phyloP scores from a whole-genome alignment of 2,329 filamentous ascomycete species.

The Ramularia endophylla region DNA sequence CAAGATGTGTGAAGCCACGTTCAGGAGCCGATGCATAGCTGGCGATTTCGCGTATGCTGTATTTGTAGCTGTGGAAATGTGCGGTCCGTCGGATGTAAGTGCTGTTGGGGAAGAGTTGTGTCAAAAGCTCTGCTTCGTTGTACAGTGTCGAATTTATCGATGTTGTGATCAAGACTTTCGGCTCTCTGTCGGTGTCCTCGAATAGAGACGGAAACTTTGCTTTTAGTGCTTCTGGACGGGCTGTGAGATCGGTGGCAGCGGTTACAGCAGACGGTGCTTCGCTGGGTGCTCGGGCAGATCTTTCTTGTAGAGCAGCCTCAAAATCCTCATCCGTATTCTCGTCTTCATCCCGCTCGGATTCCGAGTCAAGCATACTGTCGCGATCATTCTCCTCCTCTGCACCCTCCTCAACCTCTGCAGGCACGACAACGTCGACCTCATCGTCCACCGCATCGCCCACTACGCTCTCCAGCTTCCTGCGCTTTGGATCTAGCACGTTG shows the following conservation, averaged over 20 bases:
- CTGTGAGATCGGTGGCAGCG: slow-evolving; percentile 52
- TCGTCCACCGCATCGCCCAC: slow-evolving; percentile 23
- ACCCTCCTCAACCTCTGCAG: slow-evolving; percentile 15
- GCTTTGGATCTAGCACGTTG: slow-evolving; percentile 42
- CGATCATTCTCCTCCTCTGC: slow-evolving; percentile 44
- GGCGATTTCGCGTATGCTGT: slow-evolving; percentile 84
- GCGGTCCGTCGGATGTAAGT: slow-evolving; percentile 78
- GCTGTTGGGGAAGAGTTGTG: slow-evolving; percentile 72
- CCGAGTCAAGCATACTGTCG: slow-evolving; percentile 71
- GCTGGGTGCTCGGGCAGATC: slow-evolving; percentile 27
- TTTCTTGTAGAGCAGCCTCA: slow-evolving; percentile 18
- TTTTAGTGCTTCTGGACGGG: slow-evolving; percentile 55
- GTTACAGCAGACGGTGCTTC: slow-evolving; percentile 46
- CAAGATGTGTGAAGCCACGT: slow-evolving; percentile 73
- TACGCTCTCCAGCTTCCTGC: slow-evolving; percentile 34
- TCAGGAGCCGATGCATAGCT: slow-evolving; percentile 65
- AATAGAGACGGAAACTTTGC: slow-evolving; percentile 58
- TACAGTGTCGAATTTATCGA: slow-evolving; percentile 85
- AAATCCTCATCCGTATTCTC: slow-evolving; percentile 42
- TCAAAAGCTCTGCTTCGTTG: slow-evolving; percentile 70
- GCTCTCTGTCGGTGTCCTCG: slow-evolving; percentile 48
- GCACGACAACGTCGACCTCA: slow-evolving; percentile 18
- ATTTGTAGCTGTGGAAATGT: slow-evolving; percentile 82
- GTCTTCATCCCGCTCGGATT: slow-evolving; percentile 45
- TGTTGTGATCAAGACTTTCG: slow-evolving; percentile 90